A percentile compares a stretch with the other conserved stretches of the same genome.
Evolutionary conservation across 2,329 filamentous ascomycete species (phyloP).

Genomic region (Penicillium sp.): DNA sequence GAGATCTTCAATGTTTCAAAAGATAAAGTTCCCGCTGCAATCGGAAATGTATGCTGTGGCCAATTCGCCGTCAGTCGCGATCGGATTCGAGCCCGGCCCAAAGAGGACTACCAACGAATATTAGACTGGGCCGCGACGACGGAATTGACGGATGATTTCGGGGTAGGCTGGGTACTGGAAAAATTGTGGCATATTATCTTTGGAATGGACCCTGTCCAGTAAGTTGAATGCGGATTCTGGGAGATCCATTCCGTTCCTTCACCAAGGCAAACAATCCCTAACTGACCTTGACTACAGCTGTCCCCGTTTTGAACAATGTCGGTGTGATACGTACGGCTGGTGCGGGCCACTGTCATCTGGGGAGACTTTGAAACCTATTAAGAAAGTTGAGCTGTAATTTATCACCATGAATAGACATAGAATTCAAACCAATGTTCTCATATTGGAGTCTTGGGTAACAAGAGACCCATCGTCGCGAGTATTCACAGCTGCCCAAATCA

Average conservation of each 20-base stretch:
- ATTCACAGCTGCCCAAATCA: no score
- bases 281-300: slow-evolving; percentile 21
- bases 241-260: background rate
- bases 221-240: background rate
- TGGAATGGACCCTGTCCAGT: slow-evolving; percentile 20
- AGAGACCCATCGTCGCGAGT: no score
- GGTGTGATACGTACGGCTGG: slow-evolving; percentile 36
- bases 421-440: no score
- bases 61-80: slow-evolving; percentile 41
- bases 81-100: slow-evolving; percentile 32
- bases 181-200: slow-evolving; percentile 27
- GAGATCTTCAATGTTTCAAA: slow-evolving; percentile 8
- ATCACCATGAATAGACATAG: no score
- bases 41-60: slow-evolving; percentile 39
- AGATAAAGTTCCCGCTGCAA: slow-evolving; percentile 27
- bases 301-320: slow-evolving; percentile 34
- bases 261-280: background rate
- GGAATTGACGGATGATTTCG: slow-evolving; percentile 15
- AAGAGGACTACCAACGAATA: slow-evolving; percentile 37
- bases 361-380: slow-evolving; percentile 9
- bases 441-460: no score
- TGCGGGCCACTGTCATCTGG: slow-evolving; percentile 34
- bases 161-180: slow-evolving; percentile 22
- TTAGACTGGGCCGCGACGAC: slow-evolving; percentile 35
- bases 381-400: no score